A percentile compares a stretch with the other conserved stretches of the same genome.
phyloP scores from a whole-genome alignment of 2,329 filamentous ascomycete genomes.

The Cryphonectria naterciae region DNA sequence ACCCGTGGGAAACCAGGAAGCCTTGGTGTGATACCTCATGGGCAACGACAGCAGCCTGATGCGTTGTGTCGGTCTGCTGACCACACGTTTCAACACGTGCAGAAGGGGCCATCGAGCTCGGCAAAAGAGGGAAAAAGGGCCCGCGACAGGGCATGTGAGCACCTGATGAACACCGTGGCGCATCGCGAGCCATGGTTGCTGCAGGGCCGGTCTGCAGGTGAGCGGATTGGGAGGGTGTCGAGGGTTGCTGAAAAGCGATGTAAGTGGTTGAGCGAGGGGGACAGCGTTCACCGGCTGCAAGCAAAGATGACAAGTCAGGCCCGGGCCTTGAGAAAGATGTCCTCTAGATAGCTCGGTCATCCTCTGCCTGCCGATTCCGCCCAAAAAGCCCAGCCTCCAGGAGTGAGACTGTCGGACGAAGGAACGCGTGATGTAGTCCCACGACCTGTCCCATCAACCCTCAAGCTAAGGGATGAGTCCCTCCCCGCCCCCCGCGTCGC shows the following conservation, averaged over 20 bases:
- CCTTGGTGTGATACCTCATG: background rate
- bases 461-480: background rate
- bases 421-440: background rate
- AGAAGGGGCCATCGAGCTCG: background rate
- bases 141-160: background rate
- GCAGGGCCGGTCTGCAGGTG: background rate
- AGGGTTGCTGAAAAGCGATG: background rate
- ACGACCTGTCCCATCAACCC: background rate
- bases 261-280: background rate
- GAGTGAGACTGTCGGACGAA: background rate
- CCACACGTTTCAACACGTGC: background rate
- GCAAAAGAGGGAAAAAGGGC: background rate
- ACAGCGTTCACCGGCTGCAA: background rate
- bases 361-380: background rate
- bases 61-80: background rate
- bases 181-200: background rate
- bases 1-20: background rate
- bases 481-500: background rate
- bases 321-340: background rate
- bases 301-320: constrained; percentile 4
- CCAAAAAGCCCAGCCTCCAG: background rate
- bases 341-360: background rate
- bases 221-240: background rate
- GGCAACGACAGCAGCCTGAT: background rate
- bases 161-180: background rate